Evolutionary conservation across 148 eudicot genomes (phyloP), one percentile per base, ranked within the genome.

Genomic region (Rhododendron griersonianum): DNA sequence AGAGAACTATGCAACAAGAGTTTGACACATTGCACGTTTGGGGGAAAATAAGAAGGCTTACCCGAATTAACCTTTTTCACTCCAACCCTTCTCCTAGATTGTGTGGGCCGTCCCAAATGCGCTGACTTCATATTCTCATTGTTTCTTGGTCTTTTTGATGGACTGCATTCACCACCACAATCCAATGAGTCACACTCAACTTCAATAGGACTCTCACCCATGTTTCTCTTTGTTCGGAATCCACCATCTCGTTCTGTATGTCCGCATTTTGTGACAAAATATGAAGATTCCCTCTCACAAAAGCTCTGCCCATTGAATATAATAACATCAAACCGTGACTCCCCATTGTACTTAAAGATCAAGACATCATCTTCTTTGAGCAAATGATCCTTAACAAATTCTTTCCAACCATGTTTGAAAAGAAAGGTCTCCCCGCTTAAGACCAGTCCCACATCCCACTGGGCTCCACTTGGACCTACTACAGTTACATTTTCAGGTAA

Each of bases 231-330:
- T 81, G 77, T 84, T 11, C 57, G 45, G 59, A 48, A 44, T 28
- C 78, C 85, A 41, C 30, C 55, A 39, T 67, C 85, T 28, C 78
- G 37, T 45, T 82, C 86, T 44, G 16, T 51, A 55, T 89, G 91
- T 75, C 87, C 86, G 59, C 93, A 90, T 82, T 85, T 91, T 87
- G 77, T 88, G 39, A 91, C 87, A 82, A 91, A 93, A 82, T 89
- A 93, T 16, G 92, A 86, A 59, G 88, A 82, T 87, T 88, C 95
- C 83, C 89, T 93, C 88, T 93, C 94, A 48, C 95, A 92, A 7
- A 88, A 85, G 87, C 84, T 91, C 77, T 18, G 78, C 61, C 78
- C 85, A 44, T 91, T 91, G 78, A 93, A 92, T 67, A 93, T 85
- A 45, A 82, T 21, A 11, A 91, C 90, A 78, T 88, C 89, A 88